phyloP scores from a whole-genome alignment of 2,329 filamentous ascomycete genomes.

The Grosmannia clavigera region DNA sequence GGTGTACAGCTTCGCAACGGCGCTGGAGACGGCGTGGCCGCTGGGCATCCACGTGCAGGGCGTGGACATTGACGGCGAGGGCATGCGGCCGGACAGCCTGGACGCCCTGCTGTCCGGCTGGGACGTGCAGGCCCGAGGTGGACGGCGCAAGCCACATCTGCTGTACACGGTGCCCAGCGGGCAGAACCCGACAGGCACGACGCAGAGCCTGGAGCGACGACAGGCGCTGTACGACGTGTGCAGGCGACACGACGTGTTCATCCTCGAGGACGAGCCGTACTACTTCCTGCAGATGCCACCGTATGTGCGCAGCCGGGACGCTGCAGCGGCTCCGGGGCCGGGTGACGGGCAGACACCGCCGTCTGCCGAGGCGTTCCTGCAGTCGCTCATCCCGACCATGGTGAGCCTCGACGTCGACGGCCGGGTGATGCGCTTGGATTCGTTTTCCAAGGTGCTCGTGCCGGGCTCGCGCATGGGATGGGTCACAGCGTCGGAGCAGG shows the following conservation, averaged over 20 bases:
- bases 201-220: slow-evolving; percentile 56
- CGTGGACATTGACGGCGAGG: slow-evolving; percentile 38
- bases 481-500: slow-evolving; percentile 76
- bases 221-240: slow-evolving; percentile 64
- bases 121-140: slow-evolving; percentile 29
- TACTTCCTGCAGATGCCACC: slow-evolving; percentile 86
- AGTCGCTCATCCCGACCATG: slow-evolving; percentile 58
- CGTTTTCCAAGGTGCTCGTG: slow-evolving; percentile 82
- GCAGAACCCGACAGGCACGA: slow-evolving; percentile 85
- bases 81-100: slow-evolving; percentile 37
- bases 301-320: slow-evolving; percentile 44
- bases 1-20: slow-evolving; percentile 79
- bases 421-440: slow-evolving; percentile 80
- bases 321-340: slow-evolving; percentile 41
- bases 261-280: slow-evolving; percentile 89
- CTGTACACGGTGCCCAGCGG: slow-evolving; percentile 58
- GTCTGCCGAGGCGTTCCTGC: slow-evolving; percentile 26
- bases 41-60: slow-evolving; percentile 40
- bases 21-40: slow-evolving; percentile 44
- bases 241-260: slow-evolving; percentile 73
- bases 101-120: slow-evolving; percentile 38
- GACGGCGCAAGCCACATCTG: slow-evolving; percentile 38
- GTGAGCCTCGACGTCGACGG: slow-evolving; percentile 76
- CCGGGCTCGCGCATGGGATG: slow-evolving; percentile 76
- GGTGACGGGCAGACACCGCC: slow-evolving; percentile 26